Conservation (phyloP, 108 stramenopile genomes). For the Nitzschia palea region DNA sequence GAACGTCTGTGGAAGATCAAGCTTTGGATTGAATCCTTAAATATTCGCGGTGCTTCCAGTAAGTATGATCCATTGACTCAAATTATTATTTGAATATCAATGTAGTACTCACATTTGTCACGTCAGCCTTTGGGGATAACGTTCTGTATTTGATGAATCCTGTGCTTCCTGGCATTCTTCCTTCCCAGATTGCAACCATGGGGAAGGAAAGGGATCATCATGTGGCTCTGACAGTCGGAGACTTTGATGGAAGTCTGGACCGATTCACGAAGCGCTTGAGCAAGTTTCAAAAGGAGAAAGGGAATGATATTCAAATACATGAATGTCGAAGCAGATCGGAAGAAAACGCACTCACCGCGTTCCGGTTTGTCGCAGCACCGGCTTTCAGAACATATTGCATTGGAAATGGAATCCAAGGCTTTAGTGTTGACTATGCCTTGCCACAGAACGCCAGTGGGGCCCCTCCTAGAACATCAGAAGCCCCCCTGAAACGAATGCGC, state of each 20-base stretch:
- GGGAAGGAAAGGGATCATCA: constrained; percentile 72
- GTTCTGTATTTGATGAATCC: constrained; percentile 57
- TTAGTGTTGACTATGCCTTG: constrained; percentile 82
- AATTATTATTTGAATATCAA: no score
- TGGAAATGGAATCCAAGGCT: constrained; percentile 73
- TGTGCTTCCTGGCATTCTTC: constrained; percentile 59
- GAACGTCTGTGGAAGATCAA: constrained; percentile 67
- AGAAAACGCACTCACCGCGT: constrained; percentile 56
- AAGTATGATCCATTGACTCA: no score
- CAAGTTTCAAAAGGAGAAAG: constrained; percentile 54
- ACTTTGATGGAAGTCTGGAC: constrained; percentile 73
- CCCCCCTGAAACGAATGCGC: constrained; percentile 78
- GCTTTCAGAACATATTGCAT: constrained; percentile 81
- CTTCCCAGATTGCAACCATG: constrained; percentile 43
- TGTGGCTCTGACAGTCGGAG: constrained; percentile 65
- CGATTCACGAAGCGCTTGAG: constrained; percentile 65
- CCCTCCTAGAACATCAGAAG: constrained; percentile 40
- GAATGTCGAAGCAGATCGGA: constrained; percentile 45
- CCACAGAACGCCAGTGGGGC: constrained; percentile 61
- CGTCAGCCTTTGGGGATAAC: constrained; percentile 44
- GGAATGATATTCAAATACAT: constrained; percentile 46
- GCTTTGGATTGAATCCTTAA: constrained; percentile 56
- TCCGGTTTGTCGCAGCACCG: constrained; percentile 83
- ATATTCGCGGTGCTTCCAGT: constrained; percentile 53
- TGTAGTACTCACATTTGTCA: background rate